Conservation (phyloP, 1,284 basidiomycete species). For the Amylostereum areolatum region DNA sequence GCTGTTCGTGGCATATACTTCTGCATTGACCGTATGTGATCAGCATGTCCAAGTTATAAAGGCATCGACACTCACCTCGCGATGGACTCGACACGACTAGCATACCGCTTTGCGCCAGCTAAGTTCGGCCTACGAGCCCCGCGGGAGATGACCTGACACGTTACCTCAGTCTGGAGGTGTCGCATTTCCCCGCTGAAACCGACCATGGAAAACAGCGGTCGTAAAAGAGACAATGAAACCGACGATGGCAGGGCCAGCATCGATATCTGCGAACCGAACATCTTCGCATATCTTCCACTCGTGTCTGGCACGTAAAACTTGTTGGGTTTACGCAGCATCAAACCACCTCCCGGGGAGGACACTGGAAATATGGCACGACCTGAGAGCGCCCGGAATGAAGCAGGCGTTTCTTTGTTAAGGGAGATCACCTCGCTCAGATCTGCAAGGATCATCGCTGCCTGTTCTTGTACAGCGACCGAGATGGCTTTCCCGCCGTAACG, state of each 20-base stretch:
- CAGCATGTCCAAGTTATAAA: neutral
- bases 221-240: constrained; percentile 1
- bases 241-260: constrained; percentile 4
- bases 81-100: constrained; percentile 6
- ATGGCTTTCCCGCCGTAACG: neutral
- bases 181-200: constrained; percentile 5
- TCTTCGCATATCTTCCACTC: constrained; percentile 6
- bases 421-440: constrained; percentile 6
- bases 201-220: constrained; percentile 6
- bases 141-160: neutral
- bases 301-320: constrained; percentile 9
- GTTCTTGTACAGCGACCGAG: neutral
- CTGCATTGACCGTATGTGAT: neutral
- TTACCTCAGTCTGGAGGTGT: constrained; percentile 4
- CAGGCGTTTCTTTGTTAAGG: neutral
- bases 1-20: constrained; percentile 1
- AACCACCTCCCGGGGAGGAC: neutral
- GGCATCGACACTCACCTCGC: constrained; percentile 3
- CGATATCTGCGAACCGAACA: constrained; percentile 4
- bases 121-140: constrained; percentile 3
- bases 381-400: constrained; percentile 3
- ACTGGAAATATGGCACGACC: constrained; percentile 2
- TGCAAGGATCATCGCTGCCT: constrained; percentile 7
- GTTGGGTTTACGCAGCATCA: constrained; percentile 1
- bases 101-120: constrained; percentile 5